These are phyloP conservation scores for Stemphylium vesicarium DNA, from an alignment of 2,329 filamentous ascomycete species.

Conservation along the genomic window DNA sequence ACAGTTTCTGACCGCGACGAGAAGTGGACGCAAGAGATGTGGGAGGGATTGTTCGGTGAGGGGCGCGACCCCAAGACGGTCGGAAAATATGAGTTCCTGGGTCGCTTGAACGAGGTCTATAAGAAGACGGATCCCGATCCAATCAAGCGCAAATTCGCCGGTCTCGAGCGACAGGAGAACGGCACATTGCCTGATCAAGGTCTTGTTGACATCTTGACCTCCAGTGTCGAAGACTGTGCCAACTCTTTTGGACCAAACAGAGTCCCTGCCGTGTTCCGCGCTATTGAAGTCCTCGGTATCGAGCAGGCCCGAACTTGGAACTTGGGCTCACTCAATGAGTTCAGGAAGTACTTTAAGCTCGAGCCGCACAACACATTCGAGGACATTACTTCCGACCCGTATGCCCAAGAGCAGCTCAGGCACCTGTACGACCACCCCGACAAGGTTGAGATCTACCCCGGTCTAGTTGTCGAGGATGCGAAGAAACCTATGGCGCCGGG, in stretches of 20 bases:
- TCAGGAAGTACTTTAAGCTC: conserved; percentile 80
- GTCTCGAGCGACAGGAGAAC: conserved; percentile 67
- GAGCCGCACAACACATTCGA: conserved; percentile 79
- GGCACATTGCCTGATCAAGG: conserved; percentile 79
- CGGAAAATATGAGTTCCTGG: conserved; percentile 65
- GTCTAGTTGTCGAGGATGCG: conserved; percentile 75
- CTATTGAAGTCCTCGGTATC: conserved; percentile 81
- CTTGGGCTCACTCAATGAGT: conserved; percentile 80
- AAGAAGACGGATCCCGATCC: conserved; percentile 69
- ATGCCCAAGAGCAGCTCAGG: conserved; percentile 68
- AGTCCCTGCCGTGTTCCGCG: conserved; percentile 74
- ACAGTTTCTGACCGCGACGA: conserved; percentile 78
- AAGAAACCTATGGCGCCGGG: conserved; percentile 73
- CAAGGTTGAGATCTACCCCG: conserved; percentile 80
- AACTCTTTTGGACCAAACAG: conserved; percentile 67
- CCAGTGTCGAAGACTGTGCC: conserved; percentile 77
- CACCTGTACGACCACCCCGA: conserved; percentile 75
- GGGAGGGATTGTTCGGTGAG: conserved; percentile 51
- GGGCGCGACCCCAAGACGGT: conserved; percentile 61
- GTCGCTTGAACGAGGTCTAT: conserved; percentile 69
- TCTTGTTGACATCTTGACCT: conserved; percentile 71
- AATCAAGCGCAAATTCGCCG: conserved; percentile 69
- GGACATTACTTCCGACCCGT: conserved; percentile 80
- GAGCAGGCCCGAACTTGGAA: conserved; percentile 79
- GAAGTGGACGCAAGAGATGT: conserved; percentile 72